Percentiles rank a stretch among this genome's conserved stretches.
These are phyloP conservation scores for Dissoconium aciculare DNA, from an alignment of 2,329 filamentous ascomycete species.

Conservation along the genomic window DNA sequence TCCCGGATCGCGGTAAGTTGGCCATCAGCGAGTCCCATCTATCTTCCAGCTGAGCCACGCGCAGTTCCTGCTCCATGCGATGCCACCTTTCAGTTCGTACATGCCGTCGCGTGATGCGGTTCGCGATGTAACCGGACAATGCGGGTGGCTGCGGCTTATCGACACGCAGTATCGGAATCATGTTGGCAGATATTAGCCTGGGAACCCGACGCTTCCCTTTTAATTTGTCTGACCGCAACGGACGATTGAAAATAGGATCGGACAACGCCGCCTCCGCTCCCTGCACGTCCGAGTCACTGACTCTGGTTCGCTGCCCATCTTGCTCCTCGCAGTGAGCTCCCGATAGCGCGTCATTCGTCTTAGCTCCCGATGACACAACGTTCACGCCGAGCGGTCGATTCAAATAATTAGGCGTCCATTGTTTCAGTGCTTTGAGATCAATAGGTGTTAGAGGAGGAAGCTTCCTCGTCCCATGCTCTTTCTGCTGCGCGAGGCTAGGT, in stretches of 20 bases:
- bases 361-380: too few relatives aligned
- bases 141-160: conserved; percentile 47
- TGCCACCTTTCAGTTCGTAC: conserved; percentile 27
- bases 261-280: conserved; percentile 2
- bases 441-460: too few relatives aligned
- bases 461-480: too few relatives aligned
- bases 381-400: too few relatives aligned
- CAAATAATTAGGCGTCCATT: too few relatives aligned
- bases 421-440: too few relatives aligned
- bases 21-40: conserved; percentile 34
- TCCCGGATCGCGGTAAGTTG: too few relatives aligned
- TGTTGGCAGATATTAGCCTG: conserved; percentile 39
- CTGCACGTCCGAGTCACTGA: not conserved
- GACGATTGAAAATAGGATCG: conserved; percentile 15
- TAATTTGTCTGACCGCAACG: conserved; percentile 24
- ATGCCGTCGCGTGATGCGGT: conserved; percentile 35
- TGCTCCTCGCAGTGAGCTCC: too few relatives aligned
- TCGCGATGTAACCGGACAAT: conserved; percentile 44
- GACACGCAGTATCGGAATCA: conserved; percentile 50
- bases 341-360: too few relatives aligned
- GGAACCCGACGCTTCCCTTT: conserved; percentile 43
- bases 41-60: conserved; percentile 32
- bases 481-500: not conserved
- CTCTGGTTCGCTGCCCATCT: not conserved
- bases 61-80: conserved; percentile 29